Evolutionary conservation across 164 flowering plant genomes (phyloP).

Genomic region (Piper longum): DNA sequence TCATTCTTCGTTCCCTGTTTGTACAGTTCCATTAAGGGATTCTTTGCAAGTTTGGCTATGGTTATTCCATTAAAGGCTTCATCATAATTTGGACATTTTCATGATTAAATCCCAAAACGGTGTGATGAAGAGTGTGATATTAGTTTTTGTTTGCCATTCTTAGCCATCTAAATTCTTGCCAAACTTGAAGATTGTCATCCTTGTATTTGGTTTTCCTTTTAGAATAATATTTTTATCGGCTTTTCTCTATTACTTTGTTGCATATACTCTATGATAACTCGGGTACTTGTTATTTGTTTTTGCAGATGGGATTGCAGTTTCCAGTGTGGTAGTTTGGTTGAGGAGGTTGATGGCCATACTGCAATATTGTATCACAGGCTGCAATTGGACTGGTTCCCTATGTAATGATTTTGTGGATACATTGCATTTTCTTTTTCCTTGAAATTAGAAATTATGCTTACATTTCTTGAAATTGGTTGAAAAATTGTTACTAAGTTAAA

Average conservation of each 20-base stretch:
- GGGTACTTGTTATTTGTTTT: neutral
- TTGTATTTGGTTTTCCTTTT: neutral
- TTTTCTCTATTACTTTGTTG: neutral
- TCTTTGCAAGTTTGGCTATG: too few species aligned
- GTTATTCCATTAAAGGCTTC: too few species aligned
- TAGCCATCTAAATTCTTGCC: neutral
- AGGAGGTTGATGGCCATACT: constrained; percentile 99
- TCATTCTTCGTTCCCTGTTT: too few species aligned
- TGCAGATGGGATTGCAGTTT: constrained; percentile 98
- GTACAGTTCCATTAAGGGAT: too few species aligned
- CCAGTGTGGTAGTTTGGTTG: constrained; percentile 93
- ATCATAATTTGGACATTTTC: too few species aligned
- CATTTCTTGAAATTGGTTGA: neutral
- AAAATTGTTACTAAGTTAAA: too few species aligned
- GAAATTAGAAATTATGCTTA: neutral
- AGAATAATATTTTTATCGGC: neutral
- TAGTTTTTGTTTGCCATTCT: neutral
- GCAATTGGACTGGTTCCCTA: constrained; percentile 93
- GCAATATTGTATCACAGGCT: constrained; percentile 89
- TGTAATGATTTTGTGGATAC: constrained; percentile 27
- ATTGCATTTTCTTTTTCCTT: neutral
- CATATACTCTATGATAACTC: neutral
- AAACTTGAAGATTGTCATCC: neutral
- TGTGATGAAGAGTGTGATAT: neutral
- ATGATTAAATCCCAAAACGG: too few species aligned